Percentiles rank a stretch among this genome's conserved stretches.
Conservation (phyloP, 345 rosid genomes). For the Syzygium grande region DNA sequence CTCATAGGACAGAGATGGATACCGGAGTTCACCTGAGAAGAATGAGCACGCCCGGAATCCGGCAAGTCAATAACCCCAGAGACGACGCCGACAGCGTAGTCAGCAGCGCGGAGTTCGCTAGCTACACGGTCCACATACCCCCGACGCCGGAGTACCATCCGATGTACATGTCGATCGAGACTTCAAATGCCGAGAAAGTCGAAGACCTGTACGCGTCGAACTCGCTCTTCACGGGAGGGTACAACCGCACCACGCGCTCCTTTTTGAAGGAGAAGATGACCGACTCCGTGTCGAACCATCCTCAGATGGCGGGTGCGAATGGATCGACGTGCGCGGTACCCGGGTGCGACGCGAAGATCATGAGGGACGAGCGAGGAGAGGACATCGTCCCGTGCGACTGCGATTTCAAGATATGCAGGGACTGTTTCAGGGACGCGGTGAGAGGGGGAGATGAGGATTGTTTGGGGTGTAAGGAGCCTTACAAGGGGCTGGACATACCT, state of each 20-base stretch:
- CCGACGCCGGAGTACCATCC: slow-evolving; percentile 11
- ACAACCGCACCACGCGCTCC: slow-evolving; percentile 5
- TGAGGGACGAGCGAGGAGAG: slow-evolving; percentile 14
- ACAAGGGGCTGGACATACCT: slow-evolving; percentile 3
- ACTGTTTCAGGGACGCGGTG: slow-evolving; percentile 12
- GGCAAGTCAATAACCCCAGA: background rate
- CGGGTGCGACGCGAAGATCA: slow-evolving; percentile 19
- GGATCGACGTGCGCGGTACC: slow-evolving; percentile 13
- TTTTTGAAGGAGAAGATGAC: slow-evolving; percentile 12
- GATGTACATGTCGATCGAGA: slow-evolving; percentile 5
- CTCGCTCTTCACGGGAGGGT: slow-evolving; percentile 14
- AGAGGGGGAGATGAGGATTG: slow-evolving; percentile 14
- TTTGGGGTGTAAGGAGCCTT: slow-evolving; percentile 20
- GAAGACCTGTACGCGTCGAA: slow-evolving; percentile 14
- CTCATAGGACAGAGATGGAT: background rate
- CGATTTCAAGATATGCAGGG: slow-evolving; percentile 20
- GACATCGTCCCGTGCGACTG: slow-evolving; percentile 16
- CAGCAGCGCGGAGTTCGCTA: slow-evolving; percentile 5
- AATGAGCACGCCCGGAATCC: slow-evolving; percentile 1
- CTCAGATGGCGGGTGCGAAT: slow-evolving; percentile 4
- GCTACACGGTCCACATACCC: slow-evolving; percentile 12
- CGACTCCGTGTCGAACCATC: slow-evolving; percentile 6
- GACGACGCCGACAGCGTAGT: background rate
- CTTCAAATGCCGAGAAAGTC: slow-evolving; percentile 8
- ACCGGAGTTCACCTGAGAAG: slow-evolving; percentile 3